phyloP scores from a whole-genome alignment of 441 rosid species.

The Pelargonium myrrhifolium region DNA sequence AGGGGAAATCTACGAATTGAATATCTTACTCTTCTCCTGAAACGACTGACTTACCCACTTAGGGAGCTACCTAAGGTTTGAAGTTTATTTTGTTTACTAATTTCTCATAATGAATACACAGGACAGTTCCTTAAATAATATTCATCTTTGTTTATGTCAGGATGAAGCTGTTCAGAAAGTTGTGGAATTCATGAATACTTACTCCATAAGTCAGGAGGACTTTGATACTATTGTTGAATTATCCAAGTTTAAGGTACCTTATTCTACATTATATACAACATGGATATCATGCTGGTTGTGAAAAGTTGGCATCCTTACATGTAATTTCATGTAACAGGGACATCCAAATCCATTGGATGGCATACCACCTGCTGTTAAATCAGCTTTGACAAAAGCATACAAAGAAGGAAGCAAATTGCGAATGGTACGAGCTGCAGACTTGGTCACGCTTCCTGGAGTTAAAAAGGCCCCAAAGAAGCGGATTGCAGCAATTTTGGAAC shows the following conservation, averaged over 20 bases:
- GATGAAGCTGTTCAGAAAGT: conserved; percentile 87
- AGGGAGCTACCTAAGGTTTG: conserved; percentile 76
- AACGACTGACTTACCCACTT: conserved; percentile 77
- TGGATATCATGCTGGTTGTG: neutral
- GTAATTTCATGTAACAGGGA: conserved; percentile 45
- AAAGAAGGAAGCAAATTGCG: conserved; percentile 59
- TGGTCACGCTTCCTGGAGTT: conserved; percentile 70
- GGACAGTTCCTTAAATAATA: neutral
- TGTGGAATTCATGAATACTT: conserved; percentile 79
- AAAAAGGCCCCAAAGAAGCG: conserved; percentile 80
- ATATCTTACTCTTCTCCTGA: conserved; percentile 55
- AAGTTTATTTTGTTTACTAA: conserved; percentile 5
- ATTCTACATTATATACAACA: neutral
- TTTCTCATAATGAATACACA: neutral
- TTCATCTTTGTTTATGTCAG: conserved; percentile 27
- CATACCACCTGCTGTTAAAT: conserved; percentile 68
- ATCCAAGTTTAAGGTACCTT: conserved; percentile 66
- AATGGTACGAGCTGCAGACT: conserved; percentile 80
- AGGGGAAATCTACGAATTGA: conserved; percentile 82
- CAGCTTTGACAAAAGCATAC: conserved; percentile 83
- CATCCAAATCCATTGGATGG: conserved; percentile 82
- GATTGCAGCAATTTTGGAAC: conserved; percentile 72
- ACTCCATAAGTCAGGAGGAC: conserved; percentile 91
- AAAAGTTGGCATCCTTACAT: neutral
- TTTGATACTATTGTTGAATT: conserved; percentile 67